Base-by-base conservation (phyloP, 2,329 filamentous ascomycete genomes). In the Scedosporium dehoogii region DNA sequence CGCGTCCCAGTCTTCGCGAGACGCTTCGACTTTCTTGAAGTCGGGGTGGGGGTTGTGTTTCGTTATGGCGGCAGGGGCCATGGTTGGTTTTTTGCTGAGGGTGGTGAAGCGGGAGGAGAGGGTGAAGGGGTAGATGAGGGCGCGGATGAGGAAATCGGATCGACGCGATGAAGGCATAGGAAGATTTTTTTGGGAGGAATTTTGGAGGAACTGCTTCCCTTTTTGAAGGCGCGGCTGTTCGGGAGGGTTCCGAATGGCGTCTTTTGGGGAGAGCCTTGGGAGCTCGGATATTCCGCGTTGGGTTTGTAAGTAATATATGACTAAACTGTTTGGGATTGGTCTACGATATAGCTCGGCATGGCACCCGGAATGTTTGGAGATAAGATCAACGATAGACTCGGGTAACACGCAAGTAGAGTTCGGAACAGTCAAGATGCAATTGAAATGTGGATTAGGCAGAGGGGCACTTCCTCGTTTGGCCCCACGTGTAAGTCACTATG, bases 21-120 rank as follows among this genome's bases (percentile, higher is more conserved):
- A 81, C 48, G 79, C 79, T 76, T 93, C 87, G 62, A 90, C 85
- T 21, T 76, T 74, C 70, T 90, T 89, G 79, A 93, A 93, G 76
- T 93, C 87, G 2, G 83, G 83, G 73, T 62, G 58, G 44, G 56
- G 60, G 38, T 29, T 58, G 60, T 56, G 44, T 27, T 38, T 51
- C 48, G 25, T 51, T 25, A 46, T 25, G 12, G 29, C 33, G 12
- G 29, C 38, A 42, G 33, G 62, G 59, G 58, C 58, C 57, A 59
- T 62, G 58, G 48, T 56, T 61, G 56, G 51, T 7, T 61, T 33
- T 42, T n/a, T 51, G 27, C 55, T 23, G 58, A 48, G 18, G 23
- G 53, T 62, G 25, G 60, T 48, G 59, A 38, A 59, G 38, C 62
- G 57, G 33, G 56, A 33, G 53, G 18, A 42, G 21, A 23, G 5